Evolutionary conservation across 2,329 filamentous ascomycete genomes (phyloP), one percentile per base, ranked within the genome.

Genomic region (Dothideomycetes sp.): DNA sequence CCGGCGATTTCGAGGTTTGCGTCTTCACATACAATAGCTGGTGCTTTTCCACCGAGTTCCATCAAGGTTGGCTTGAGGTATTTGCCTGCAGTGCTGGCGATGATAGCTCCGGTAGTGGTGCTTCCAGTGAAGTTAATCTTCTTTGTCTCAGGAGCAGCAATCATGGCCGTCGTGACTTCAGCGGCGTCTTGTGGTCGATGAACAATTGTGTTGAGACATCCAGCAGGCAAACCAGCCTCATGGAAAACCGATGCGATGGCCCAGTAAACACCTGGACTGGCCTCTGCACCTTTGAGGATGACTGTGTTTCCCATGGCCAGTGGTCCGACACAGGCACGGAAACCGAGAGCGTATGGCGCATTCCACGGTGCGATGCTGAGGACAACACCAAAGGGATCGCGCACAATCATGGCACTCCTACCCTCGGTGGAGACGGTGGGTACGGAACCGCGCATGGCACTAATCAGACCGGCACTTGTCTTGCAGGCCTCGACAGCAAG

Each of bases 321-420:
- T 10, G 62, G 62, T 45, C 71, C 73, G 8, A 71, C 62, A 1
- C 36, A 27, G 64, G 67, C 1, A 57, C 65, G 53, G 19, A 56
- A 56, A 3, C 61, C 51, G 28, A 56, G 59, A 18, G 57, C 53
- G n/a, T 64, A 45, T 5, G 64, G 61, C 0, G 55, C 19, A 47
- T 48, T 48, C 84, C 84, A 89, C 27, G 61, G 59, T 13, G 54
- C 58, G 30, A 55, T 60, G 62, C 29, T 58, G 54, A 22, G 58
- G 9, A 87, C 69, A 7, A 88, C 83, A 1, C 84, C 84, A 51
- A 75, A 84, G 0, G 84, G 84, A 59, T 86, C 60, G 24, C 62
- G 56, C 6, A 62, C 59, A 5, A 57, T 57, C 17, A 64, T 53
- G 8, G 60, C 60, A 15, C 53, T 59, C n/a, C 48, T 50, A 4